Percentiles rank a stretch among this genome's conserved stretches.
These are phyloP conservation scores for Kwoniella sp. DNA, from an alignment of 768 basidiomycete genomes.

Conservation along the genomic window DNA sequence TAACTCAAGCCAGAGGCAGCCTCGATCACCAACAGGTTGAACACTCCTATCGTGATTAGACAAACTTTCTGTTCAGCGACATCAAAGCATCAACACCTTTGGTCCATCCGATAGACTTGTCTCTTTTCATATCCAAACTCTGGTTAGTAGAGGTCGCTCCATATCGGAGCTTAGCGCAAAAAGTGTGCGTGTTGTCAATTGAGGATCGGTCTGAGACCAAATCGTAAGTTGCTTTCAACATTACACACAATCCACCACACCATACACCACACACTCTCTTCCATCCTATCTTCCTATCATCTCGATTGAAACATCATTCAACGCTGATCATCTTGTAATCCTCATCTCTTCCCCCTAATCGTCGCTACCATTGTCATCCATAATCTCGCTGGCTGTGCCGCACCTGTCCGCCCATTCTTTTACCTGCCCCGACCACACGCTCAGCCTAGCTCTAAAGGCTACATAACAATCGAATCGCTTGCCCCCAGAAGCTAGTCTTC, in stretches of 20 bases:
- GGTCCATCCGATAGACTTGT: too few species aligned
- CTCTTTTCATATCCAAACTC: neutral
- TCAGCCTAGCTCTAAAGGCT: conserved; percentile 27
- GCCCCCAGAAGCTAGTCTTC: conserved; percentile 23
- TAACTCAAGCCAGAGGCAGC: neutral
- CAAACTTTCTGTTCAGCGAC: neutral
- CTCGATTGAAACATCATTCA: neutral
- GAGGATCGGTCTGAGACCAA: conserved; percentile 5
- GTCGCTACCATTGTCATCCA: conserved; percentile 28
- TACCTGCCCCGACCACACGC: conserved; percentile 9
- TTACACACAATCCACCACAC: neutral
- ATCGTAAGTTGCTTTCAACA: conserved; percentile 1
- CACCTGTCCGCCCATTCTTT: conserved; percentile 7
- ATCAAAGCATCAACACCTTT: neutral
- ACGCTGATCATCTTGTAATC: conserved; percentile 10
- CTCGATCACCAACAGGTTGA: conserved; percentile 1
- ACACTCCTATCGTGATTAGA: neutral
- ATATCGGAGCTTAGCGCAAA: neutral
- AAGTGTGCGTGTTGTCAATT: neutral
- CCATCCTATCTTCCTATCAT: neutral
- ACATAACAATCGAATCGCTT: conserved; percentile 10
- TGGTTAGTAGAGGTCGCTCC: neutral
- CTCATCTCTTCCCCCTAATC: neutral
- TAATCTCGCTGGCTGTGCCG: conserved; percentile 22
- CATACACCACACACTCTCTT: too few species aligned